These are phyloP conservation scores for Aspergillus sp. DNA, from an alignment of 2,329 filamentous ascomycete species.

Conservation along the genomic window DNA sequence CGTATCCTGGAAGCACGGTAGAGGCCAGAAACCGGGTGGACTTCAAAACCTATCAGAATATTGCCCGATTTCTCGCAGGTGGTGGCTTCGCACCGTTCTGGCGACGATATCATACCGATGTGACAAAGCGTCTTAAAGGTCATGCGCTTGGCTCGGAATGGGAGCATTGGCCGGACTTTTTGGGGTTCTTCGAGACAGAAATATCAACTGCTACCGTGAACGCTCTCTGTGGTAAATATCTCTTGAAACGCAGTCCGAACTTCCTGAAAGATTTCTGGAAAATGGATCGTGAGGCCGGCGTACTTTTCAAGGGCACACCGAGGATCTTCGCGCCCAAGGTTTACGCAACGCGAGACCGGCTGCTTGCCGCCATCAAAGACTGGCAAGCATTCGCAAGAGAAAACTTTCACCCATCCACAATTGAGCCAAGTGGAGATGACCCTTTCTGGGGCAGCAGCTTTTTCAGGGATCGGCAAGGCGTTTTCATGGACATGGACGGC, in stretches of 20 bases:
- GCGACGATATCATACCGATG: neutral
- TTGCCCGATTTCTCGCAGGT: neutral
- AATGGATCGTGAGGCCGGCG: constrained; percentile 8
- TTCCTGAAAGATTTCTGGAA: constrained; percentile 5
- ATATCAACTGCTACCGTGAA: neutral
- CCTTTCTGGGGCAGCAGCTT: neutral
- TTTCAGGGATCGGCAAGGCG: constrained; percentile 9
- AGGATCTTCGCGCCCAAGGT: constrained; percentile 10
- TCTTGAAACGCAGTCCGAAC: neutral
- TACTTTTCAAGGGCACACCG: constrained; percentile 21
- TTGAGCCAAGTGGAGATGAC: constrained; percentile 14
- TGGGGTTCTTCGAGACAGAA: neutral
- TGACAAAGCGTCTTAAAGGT: neutral
- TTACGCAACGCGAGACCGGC: constrained; percentile 10
- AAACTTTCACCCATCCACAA: constrained; percentile 9
- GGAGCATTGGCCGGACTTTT: neutral
- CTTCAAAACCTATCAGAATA: neutral
- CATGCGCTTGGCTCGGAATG: neutral
- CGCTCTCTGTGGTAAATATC: neutral
- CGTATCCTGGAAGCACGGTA: neutral
- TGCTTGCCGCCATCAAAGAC: constrained; percentile 8
- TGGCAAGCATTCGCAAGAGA: constrained; percentile 21
- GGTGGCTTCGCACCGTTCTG: neutral
- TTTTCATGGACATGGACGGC: neutral
- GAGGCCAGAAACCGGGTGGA: neutral